A percentile compares a stretch with the other conserved stretches of the same genome.
Evolutionary conservation across 2,329 filamentous ascomycete species (phyloP).

Genomic region (Sclerotinia trifoliorum): DNA sequence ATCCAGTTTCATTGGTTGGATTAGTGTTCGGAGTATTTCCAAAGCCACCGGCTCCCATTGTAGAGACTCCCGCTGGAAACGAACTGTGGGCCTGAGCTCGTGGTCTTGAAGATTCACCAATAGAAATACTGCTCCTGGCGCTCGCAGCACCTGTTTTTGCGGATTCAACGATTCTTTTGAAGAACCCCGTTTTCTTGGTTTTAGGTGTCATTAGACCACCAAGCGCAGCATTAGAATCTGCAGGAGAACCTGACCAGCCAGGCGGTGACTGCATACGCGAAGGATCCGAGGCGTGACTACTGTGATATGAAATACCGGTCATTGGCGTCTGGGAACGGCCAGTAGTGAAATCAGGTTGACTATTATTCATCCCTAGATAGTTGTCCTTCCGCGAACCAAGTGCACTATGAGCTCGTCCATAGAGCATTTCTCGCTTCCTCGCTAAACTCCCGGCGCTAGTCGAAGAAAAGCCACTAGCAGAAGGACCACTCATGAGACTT

Average conservation of each 20-base stretch:
- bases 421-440: conserved; percentile 58
- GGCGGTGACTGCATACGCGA: conserved; percentile 61
- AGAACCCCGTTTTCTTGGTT: conserved; percentile 81
- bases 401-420: conserved; percentile 61
- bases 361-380: conserved; percentile 34
- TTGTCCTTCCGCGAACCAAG: conserved; percentile 57
- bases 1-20: conserved; percentile 67
- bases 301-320: conserved; percentile 85
- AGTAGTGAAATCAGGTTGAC: conserved; percentile 42
- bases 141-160: conserved; percentile 92
- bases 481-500: conserved; percentile 91
- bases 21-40: conserved; percentile 44
- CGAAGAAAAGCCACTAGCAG: conserved; percentile 86
- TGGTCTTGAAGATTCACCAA: conserved; percentile 48
- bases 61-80: conserved; percentile 43
- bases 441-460: conserved; percentile 94
- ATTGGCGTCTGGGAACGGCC: conserved; percentile 63
- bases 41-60: conserved; percentile 51
- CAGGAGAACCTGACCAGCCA: conserved; percentile 53
- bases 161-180: conserved; percentile 92
- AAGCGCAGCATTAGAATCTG: conserved; percentile 66
- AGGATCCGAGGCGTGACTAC: conserved; percentile 66
- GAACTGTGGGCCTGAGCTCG: conserved; percentile 38
- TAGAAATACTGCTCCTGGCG: conserved; percentile 79
- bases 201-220: conserved; percentile 78